These are phyloP conservation scores for Chloranthus sessilifolius DNA, from an alignment of 164 flowering plant genomes.

Conservation along the genomic window DNA sequence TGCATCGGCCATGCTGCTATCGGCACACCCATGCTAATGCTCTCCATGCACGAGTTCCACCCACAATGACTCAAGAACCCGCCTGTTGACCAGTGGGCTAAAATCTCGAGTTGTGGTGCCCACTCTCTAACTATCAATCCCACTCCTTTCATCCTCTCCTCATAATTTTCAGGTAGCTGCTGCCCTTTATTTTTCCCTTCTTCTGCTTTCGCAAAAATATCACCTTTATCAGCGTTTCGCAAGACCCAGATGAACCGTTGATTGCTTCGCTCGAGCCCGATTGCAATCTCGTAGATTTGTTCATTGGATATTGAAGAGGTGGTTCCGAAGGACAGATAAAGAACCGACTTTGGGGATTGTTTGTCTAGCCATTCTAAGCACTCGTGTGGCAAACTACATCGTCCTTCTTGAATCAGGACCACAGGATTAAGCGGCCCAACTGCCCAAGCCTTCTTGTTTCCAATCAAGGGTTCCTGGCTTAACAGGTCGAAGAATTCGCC, in stretches of 20 bases:
- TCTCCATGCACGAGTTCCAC: conserved; percentile 54
- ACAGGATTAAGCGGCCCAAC: conserved; percentile 56
- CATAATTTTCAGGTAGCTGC: conserved; percentile 45
- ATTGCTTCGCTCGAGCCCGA: conserved; percentile 39
- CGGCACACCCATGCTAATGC: conserved; percentile 44
- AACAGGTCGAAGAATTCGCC: conserved; percentile 1
- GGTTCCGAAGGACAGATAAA: conserved; percentile 60
- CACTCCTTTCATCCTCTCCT: conserved; percentile 24
- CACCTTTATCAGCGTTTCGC: conserved; percentile 52
- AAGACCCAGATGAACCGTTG: conserved; percentile 61
- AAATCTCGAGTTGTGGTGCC: conserved; percentile 45
- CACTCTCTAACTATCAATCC: conserved; percentile 40
- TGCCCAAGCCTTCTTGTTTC: conserved; percentile 34
- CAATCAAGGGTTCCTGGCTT: neutral
- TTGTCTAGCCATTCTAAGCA: conserved; percentile 55
- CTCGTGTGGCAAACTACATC: neutral
- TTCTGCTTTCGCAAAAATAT: conserved; percentile 5
- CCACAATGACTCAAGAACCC: conserved; percentile 57
- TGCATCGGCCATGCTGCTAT: conserved; percentile 72
- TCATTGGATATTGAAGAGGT: conserved; percentile 31
- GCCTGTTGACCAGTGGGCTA: conserved; percentile 34
- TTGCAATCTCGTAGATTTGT: conserved; percentile 44
- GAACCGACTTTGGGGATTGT: conserved; percentile 35
- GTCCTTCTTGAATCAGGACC: neutral
- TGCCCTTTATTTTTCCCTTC: neutral